Percentiles rank a stretch among this genome's conserved stretches.
Conservation (phyloP, 169 alveolate species). For the Hepatocystis sp. region DNA sequence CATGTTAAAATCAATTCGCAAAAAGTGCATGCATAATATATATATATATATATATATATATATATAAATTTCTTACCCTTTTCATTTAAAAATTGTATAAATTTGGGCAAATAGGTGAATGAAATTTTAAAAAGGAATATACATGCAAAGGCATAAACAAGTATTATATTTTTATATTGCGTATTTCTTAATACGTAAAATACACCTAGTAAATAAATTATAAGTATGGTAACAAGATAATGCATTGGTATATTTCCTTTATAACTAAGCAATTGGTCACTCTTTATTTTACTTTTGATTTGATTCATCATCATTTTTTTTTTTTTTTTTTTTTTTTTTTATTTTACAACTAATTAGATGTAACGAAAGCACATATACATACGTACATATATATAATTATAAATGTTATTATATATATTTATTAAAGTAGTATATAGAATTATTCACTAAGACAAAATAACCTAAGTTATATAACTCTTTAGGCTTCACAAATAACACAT, state of each 20-base stretch:
- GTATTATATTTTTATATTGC: conserved; percentile 41
- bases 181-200: conserved; percentile 37
- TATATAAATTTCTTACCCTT: conserved; percentile 29
- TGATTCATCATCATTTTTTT: conserved; percentile 38
- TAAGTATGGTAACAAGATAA: conserved; percentile 24
- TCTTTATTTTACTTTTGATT: not conserved
- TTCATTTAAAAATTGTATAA: conserved; percentile 51
- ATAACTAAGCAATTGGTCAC: conserved; percentile 1
- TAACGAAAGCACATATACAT: too few relatives aligned
- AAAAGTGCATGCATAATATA: not conserved
- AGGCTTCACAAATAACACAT: too few relatives aligned
- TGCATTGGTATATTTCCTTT: conserved; percentile 42
- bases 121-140: conserved; percentile 53
- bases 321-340: not conserved
- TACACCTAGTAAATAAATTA: conserved; percentile 45
- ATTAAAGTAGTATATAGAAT: too few relatives aligned
- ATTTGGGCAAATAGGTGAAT: conserved; percentile 48
- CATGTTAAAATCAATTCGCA: not conserved
- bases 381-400: too few relatives aligned
- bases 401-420: too few relatives aligned
- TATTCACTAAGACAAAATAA: too few relatives aligned
- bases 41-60: not conserved
- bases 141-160: conserved; percentile 41
- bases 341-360: not conserved
- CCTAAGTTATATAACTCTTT: too few relatives aligned